phyloP scores from a whole-genome alignment of 1,139 yeast species.

The Magnusiomyces suaveolens region DNA sequence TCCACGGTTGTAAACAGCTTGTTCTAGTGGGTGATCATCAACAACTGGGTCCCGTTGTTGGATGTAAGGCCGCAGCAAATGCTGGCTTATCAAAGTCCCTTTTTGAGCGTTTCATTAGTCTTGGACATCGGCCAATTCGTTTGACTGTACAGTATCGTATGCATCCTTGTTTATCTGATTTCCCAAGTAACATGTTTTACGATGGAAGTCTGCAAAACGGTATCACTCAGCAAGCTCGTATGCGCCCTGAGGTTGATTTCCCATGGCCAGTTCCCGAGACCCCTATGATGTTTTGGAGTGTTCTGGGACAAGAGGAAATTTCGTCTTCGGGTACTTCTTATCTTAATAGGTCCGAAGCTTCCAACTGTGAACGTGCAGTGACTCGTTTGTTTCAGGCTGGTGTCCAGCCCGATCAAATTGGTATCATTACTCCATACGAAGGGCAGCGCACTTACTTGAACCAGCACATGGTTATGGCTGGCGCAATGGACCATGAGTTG shows the following conservation, averaged over 20 bases:
- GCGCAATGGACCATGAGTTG: slow-evolving; percentile 51
- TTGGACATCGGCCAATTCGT: slow-evolving; percentile 79
- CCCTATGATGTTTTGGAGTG: slow-evolving; percentile 96
- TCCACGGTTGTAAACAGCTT: slow-evolving; percentile 81
- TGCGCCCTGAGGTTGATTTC: slow-evolving; percentile 47
- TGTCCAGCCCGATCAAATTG: slow-evolving; percentile 72
- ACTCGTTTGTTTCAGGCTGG: slow-evolving; percentile 71
- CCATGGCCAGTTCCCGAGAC: slow-evolving; percentile 81
- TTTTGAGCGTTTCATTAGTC: slow-evolving; percentile 74
- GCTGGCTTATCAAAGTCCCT: slow-evolving; percentile 81
- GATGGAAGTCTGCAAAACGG: slow-evolving; percentile 92
- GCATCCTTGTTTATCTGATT: slow-evolving; percentile 84
- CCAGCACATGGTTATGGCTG: slow-evolving; percentile 69
- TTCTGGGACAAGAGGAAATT: slow-evolving; percentile 81
- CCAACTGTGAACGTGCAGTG: slow-evolving; percentile 76
- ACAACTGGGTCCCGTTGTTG: slow-evolving; percentile 84
- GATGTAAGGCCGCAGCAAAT: slow-evolving; percentile 69
- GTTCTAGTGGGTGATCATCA: slow-evolving; percentile 91
- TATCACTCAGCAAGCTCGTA: slow-evolving; percentile 65
- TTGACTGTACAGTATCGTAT: slow-evolving; percentile 90
- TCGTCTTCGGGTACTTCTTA: slow-evolving; percentile 77
- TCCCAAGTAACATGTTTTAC: slow-evolving; percentile 85
- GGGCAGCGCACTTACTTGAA: slow-evolving; percentile 82
- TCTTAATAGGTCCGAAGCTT: slow-evolving; percentile 81
- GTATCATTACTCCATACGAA: slow-evolving; percentile 89